Percentiles rank a stretch among this genome's conserved stretches.
phyloP scores from a whole-genome alignment of 805 yeast species.

The Ogataea methylovora region DNA sequence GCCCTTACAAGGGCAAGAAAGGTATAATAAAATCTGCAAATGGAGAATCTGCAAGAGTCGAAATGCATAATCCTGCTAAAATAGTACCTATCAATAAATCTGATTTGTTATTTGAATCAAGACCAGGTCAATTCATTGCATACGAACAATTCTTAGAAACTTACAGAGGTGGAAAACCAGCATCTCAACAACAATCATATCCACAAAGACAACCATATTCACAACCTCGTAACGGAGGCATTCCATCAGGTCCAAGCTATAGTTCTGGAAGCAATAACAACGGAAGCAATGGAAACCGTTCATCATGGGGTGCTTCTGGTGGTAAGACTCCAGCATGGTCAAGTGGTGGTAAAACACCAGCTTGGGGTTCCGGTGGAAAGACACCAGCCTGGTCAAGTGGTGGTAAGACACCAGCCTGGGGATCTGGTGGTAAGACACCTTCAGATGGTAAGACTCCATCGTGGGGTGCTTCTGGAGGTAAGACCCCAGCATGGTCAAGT shows the following conservation, averaged over 20 bases:
- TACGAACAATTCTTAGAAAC: conserved; percentile 66
- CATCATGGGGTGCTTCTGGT: conserved; percentile 18
- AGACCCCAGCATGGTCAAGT: conserved; percentile 24
- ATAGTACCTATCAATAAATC: conserved; percentile 77
- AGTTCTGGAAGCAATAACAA: conserved; percentile 20
- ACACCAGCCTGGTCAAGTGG: conserved; percentile 44
- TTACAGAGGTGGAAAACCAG: conserved; percentile 15
- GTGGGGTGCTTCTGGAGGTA: conserved; percentile 17
- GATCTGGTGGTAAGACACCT: conserved; percentile 33
- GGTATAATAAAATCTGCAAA: conserved; percentile 93
- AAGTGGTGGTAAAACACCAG: conserved; percentile 32
- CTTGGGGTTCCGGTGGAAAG: conserved; percentile 34
- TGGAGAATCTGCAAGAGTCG: conserved; percentile 85
- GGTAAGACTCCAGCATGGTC: conserved; percentile 14
- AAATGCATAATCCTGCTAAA: conserved; percentile 87
- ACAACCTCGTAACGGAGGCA: too few relatives aligned
- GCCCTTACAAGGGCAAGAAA: conserved; percentile 92
- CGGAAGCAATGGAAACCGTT: conserved; percentile 8
- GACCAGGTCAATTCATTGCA: conserved; percentile 65
- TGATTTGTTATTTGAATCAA: conserved; percentile 62
- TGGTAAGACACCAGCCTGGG: conserved; percentile 33
- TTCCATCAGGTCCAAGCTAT: conserved; percentile 15
- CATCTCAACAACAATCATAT: background rate
- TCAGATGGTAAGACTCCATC: conserved; percentile 33
- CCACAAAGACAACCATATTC: too few relatives aligned